Conservation (phyloP, 2,329 filamentous ascomycete genomes). For the Fusarium hostae region DNA sequence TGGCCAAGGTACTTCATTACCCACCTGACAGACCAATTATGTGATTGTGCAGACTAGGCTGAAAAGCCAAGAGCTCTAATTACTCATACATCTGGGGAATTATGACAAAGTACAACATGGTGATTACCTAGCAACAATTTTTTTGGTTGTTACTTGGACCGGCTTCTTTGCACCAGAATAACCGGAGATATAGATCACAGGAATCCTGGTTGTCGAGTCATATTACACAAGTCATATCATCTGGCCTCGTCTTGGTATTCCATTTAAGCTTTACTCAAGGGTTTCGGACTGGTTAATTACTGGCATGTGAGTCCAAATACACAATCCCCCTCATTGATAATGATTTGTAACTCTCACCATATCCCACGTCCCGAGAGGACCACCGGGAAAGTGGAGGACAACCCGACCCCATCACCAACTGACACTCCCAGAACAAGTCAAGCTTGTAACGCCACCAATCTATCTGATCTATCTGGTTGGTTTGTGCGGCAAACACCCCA, state of each 20-base stretch:
- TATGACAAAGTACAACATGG: too few relatives aligned
- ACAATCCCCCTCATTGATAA: neutral
- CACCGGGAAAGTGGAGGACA: conserved; percentile 21
- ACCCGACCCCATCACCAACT: neutral
- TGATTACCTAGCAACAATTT: too few relatives aligned
- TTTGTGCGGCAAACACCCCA: too few relatives aligned
- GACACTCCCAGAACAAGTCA: neutral
- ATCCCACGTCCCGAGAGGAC: conserved; percentile 15
- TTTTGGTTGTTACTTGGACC: too few relatives aligned
- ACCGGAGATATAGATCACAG: neutral
- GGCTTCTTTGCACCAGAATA: too few relatives aligned
- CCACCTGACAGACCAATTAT: fast-evolving
- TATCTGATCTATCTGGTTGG: neutral
- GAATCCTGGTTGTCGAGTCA: fast-evolving
- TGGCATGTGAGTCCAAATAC: neutral
- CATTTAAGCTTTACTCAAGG: neutral
- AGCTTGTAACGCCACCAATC: neutral
- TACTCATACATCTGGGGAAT: too few relatives aligned
- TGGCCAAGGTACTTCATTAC: neutral
- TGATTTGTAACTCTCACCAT: neutral
- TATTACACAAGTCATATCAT: neutral
- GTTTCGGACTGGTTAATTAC: fast-evolving
- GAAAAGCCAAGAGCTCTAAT: neutral
- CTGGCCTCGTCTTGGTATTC: fast-evolving
- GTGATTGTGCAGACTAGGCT: fast-evolving